These are phyloP conservation scores for Chaetomium cochliodes DNA, from an alignment of 495 filamentous ascomycete species.

Conservation along the genomic window DNA sequence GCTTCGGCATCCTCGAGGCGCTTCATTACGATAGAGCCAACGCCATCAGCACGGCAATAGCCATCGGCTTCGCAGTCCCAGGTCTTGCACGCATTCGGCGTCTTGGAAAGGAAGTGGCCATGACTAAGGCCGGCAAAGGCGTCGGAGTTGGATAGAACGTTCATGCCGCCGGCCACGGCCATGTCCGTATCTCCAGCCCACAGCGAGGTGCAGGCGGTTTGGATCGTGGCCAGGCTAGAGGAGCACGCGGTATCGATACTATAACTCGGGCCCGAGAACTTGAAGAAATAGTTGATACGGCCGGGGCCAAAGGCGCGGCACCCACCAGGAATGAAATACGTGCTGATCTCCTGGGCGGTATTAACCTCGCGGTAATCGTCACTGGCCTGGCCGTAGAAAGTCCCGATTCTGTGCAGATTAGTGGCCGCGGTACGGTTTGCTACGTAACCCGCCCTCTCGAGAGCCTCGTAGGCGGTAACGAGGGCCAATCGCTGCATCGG, in stretches of 20 bases:
- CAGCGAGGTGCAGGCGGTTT: conserved; percentile 71
- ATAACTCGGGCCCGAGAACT: conserved; percentile 81
- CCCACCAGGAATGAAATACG: conserved; percentile 89
- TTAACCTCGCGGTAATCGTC: conserved; percentile 93
- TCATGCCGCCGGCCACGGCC: conserved; percentile 79
- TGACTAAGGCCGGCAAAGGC: conserved; percentile 79
- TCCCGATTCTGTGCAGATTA: conserved; percentile 77
- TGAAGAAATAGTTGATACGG: conserved; percentile 82
- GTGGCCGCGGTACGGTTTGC: conserved; percentile 82
- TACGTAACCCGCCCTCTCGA: conserved; percentile 87
- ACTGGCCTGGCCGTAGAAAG: conserved; percentile 89
- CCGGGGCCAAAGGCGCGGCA: conserved; percentile 84
- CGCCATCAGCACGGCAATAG: conserved; percentile 72
- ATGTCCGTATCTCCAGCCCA: conserved; percentile 81
- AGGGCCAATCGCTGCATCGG: conserved; percentile 84
- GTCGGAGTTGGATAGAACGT: conserved; percentile 77
- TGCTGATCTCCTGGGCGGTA: conserved; percentile 86
- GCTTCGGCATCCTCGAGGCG: conserved; percentile 68
- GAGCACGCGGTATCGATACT: conserved; percentile 89
- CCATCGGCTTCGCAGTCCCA: conserved; percentile 78
- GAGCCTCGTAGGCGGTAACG: conserved; percentile 81
- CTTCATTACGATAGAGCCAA: conserved; percentile 71
- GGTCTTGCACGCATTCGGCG: conserved; percentile 67
- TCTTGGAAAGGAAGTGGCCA: conserved; percentile 82
- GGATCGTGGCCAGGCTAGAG: conserved; percentile 76